phyloP scores from a whole-genome alignment of 2,329 filamentous ascomycete species.

The Fusarium chaquense region DNA sequence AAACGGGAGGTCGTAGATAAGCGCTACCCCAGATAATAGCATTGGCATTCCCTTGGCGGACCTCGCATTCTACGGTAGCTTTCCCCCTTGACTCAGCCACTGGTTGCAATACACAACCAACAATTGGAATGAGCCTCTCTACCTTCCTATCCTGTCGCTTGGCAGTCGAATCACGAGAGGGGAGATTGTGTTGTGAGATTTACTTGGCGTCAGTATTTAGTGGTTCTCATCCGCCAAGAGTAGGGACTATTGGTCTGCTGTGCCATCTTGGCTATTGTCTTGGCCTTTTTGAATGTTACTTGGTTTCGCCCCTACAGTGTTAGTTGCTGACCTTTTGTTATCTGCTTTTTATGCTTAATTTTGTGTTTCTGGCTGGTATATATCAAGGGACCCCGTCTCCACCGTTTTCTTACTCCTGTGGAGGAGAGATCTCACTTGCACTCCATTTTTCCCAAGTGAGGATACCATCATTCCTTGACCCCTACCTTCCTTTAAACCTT shows the following conservation, averaged over 20 bases:
- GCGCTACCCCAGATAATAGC: slow-evolving; percentile 2
- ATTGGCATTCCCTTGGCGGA: slow-evolving; percentile 1
- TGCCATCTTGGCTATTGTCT: slow-evolving; percentile 23
- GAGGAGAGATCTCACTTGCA: slow-evolving; percentile 12
- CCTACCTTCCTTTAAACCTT: neutral
- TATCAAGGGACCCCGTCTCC: slow-evolving; percentile 20
- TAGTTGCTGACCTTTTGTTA: neutral
- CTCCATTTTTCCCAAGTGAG: neutral
- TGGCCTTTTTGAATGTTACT: slow-evolving; percentile 1
- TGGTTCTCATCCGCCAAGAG: slow-evolving; percentile 30
- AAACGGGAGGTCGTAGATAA: slow-evolving; percentile 2
- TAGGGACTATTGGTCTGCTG: slow-evolving; percentile 5
- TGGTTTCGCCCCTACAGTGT: neutral
- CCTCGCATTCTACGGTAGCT: neutral
- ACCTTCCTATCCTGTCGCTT: slow-evolving; percentile 37
- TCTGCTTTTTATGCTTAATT: neutral
- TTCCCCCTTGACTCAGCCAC: neutral
- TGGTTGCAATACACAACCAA: neutral
- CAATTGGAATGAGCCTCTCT: neutral
- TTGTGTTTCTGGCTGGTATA: neutral
- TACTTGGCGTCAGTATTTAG: slow-evolving; percentile 36
- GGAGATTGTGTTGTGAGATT: neutral
- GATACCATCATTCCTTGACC: neutral
- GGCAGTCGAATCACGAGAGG: slow-evolving; percentile 35
- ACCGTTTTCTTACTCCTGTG: neutral